Conservation (phyloP, 192 early-diverging fungal species). For the Coemansia sp. region DNA sequence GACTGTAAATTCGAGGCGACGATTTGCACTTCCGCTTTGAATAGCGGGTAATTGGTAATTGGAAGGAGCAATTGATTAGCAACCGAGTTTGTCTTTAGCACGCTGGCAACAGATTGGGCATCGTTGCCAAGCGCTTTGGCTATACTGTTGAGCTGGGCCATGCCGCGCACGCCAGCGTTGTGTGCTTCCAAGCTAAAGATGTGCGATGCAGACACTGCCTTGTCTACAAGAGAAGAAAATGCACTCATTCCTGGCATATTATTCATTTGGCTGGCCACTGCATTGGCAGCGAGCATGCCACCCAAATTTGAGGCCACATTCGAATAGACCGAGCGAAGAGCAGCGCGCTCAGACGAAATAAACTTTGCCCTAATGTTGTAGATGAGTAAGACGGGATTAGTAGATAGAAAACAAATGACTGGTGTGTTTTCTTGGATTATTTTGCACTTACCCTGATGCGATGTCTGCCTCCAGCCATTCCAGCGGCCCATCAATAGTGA, state of each 20-base stretch:
- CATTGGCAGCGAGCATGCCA: not conserved
- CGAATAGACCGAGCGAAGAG: not conserved
- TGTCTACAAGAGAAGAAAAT: not conserved
- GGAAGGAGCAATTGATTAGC: conserved; percentile 18
- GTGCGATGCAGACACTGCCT: not conserved
- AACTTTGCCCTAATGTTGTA: not conserved
- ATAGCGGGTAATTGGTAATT: conserved; percentile 28
- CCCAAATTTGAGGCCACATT: too few species aligned
- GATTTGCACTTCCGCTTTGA: conserved; percentile 4
- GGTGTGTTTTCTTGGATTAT: not conserved
- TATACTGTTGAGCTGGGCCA: not conserved
- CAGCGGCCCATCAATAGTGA: not conserved
- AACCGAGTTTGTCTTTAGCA: conserved; percentile 16
- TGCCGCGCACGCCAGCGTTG: not conserved
- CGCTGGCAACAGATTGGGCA: not conserved
- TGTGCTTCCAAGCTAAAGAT: not conserved
- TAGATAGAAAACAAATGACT: not conserved
- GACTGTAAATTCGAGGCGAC: conserved; percentile 12
- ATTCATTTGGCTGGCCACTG: not conserved
- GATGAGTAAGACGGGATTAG: not conserved
- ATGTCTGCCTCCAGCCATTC: conserved; percentile 2
- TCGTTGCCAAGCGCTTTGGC: not conserved
- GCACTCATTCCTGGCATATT: not conserved
- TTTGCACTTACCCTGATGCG: not conserved
- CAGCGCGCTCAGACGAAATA: not conserved